Conservation (phyloP, 2,329 filamentous ascomycete species). For the Leptoxyphium fumago region DNA sequence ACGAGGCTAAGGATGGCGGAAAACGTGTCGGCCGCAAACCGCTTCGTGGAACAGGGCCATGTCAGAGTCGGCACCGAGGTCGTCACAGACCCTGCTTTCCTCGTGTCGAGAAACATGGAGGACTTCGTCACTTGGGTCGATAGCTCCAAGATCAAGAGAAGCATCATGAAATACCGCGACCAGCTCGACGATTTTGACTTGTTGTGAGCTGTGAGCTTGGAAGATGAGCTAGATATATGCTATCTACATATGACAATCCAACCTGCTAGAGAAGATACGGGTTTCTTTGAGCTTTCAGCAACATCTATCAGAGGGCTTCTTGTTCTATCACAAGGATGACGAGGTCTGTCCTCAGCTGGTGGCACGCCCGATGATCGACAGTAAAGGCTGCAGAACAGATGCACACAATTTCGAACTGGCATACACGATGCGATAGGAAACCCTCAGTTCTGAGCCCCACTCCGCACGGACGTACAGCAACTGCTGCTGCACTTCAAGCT, state of each 20-base stretch:
- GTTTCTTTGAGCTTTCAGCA: not conserved
- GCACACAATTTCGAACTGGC: too few relatives aligned
- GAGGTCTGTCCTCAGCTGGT: too few relatives aligned
- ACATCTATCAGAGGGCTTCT: not conserved
- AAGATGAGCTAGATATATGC: not conserved
- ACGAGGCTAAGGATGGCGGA: conserved; percentile 82
- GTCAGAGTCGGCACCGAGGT: conserved; percentile 84
- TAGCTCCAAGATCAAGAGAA: conserved; percentile 91
- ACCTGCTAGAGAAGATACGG: not conserved
- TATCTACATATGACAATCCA: not conserved
- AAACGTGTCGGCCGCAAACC: conserved; percentile 63
- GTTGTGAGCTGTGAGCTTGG: conserved; percentile 38
- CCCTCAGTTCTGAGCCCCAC: too few relatives aligned
- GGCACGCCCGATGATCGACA: too few relatives aligned
- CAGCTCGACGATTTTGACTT: conserved; percentile 94
- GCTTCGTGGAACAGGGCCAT: conserved; percentile 87
- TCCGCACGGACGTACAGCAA: too few relatives aligned
- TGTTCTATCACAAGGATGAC: not conserved
- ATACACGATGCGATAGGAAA: too few relatives aligned
- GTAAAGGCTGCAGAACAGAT: too few relatives aligned
- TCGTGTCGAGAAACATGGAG: conserved; percentile 77
- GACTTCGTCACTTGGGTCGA: conserved; percentile 96
- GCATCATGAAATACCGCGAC: conserved; percentile 87
- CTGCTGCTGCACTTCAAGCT: too few relatives aligned
- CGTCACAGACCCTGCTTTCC: conserved; percentile 74